phyloP scores from a whole-genome alignment of 1,139 yeast species.

The Meyerozyma carpophila region DNA sequence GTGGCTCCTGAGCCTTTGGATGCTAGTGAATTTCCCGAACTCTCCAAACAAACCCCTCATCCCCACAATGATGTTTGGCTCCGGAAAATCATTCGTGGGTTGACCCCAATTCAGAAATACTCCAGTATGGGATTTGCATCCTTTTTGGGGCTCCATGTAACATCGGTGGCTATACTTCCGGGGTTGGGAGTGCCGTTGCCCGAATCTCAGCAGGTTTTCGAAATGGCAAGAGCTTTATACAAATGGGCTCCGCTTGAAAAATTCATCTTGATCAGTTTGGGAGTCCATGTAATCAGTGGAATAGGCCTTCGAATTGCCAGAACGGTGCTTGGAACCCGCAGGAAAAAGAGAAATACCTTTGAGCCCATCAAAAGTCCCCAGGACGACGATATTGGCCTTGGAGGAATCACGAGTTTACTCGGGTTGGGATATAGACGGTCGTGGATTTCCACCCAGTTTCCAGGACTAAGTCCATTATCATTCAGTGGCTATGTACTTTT shows the following conservation, averaged over 20 bases:
- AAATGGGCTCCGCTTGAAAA: conserved; percentile 50
- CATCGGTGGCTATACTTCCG: conserved; percentile 55
- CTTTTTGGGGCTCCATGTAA: conserved; percentile 55
- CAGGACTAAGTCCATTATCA: conserved; percentile 43
- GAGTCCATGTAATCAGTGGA: conserved; percentile 53
- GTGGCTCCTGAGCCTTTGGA: not conserved
- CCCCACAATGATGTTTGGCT: not conserved
- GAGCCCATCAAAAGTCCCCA: conserved; percentile 19
- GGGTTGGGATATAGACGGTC: conserved; percentile 52
- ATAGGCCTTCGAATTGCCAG: conserved; percentile 39
- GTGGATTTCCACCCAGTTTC: conserved; percentile 29
- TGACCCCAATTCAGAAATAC: conserved; percentile 43
- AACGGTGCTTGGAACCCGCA: conserved; percentile 11
- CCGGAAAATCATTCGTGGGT: not conserved
- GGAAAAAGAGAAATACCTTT: conserved; percentile 7
- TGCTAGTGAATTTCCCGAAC: not conserved
- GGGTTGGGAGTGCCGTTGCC: conserved; percentile 35
- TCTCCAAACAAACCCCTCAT: not conserved
- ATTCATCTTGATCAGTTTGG: conserved; percentile 43
- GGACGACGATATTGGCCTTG: conserved; percentile 50
- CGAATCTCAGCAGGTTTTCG: conserved; percentile 47
- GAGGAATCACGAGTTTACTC: conserved; percentile 49
- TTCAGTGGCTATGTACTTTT: conserved; percentile 55
- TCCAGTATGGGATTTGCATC: conserved; percentile 55
- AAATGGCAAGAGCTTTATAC: conserved; percentile 59